These are phyloP conservation scores for Amaranthus cruentus DNA, from an alignment of 148 eudicot genomes.

Conservation along the genomic window DNA sequence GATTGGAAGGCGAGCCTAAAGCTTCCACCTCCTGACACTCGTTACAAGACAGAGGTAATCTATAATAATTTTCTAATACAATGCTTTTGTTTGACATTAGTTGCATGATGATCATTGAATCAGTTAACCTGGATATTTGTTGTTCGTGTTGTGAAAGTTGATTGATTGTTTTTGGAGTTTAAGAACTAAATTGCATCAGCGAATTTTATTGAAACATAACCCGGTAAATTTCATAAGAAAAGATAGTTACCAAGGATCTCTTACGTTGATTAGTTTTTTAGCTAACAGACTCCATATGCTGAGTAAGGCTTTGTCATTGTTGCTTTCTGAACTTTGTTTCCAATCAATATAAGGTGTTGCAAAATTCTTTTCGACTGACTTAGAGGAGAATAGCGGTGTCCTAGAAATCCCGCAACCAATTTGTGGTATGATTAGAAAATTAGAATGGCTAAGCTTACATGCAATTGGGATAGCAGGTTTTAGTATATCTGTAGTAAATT, in stretches of 20 bases:
- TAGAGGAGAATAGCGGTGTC: background rate
- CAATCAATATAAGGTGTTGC: background rate
- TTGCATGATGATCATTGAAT: background rate
- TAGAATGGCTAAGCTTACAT: background rate
- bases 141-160: background rate
- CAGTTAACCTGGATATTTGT: background rate
- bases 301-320: too few species aligned
- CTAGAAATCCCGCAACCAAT: background rate
- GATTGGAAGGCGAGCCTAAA: slow-evolving; percentile 81
- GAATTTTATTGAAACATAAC: background rate
- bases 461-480: background rate
- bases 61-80: background rate
- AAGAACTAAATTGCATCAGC: background rate
- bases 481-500: too few species aligned
- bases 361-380: background rate
- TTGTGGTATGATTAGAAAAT: background rate
- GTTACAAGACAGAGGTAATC: slow-evolving; percentile 76
- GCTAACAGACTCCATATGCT: too few species aligned
- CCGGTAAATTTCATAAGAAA: background rate
- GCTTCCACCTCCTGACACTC: slow-evolving; percentile 69
- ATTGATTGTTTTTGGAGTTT: background rate
- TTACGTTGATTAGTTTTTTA: too few species aligned
- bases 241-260: too few species aligned
- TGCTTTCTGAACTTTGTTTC: background rate
- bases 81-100: background rate